Conservation (phyloP, 2,329 filamentous ascomycete species). For the Colletotrichum sp. region DNA sequence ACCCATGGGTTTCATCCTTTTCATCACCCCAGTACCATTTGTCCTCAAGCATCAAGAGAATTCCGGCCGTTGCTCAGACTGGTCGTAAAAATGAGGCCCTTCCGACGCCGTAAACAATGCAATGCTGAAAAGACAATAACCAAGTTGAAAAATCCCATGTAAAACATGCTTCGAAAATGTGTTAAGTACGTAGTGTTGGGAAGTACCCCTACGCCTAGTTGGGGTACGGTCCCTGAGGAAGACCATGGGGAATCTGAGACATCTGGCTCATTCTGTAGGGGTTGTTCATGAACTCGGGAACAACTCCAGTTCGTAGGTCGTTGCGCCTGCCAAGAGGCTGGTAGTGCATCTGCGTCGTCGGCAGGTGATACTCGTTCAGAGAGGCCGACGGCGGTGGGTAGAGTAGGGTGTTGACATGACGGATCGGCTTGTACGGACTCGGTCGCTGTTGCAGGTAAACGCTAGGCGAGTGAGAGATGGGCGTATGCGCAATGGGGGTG, state of each 20-base stretch:
- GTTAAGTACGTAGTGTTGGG: neutral
- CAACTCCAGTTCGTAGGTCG: slow-evolving; percentile 71
- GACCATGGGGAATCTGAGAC: slow-evolving; percentile 20
- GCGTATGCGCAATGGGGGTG: slow-evolving; percentile 63
- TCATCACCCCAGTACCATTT: neutral
- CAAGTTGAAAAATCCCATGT: neutral
- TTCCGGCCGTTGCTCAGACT: neutral
- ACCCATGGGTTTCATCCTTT: slow-evolving; percentile 5
- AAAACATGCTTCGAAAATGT: neutral
- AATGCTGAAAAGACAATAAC: slow-evolving; percentile 13
- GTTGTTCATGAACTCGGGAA: slow-evolving; percentile 62
- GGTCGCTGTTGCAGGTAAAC: slow-evolving; percentile 86
- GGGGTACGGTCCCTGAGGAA: slow-evolving; percentile 36
- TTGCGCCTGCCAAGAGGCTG: slow-evolving; percentile 75
- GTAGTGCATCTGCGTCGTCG: slow-evolving; percentile 81
- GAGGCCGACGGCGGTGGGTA: slow-evolving; percentile 84
- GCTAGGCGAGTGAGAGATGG: slow-evolving; percentile 82
- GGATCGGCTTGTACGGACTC: slow-evolving; percentile 91
- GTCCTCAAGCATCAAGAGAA: neutral
- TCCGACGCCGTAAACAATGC: slow-evolving; percentile 23
- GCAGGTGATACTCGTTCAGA: slow-evolving; percentile 74
- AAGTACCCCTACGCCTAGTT: slow-evolving; percentile 33
- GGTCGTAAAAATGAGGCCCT: slow-evolving; percentile 13
- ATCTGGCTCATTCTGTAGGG: slow-evolving; percentile 13
- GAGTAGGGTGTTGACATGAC: slow-evolving; percentile 87